Evolutionary conservation across 805 yeast genomes (phyloP), one percentile per base, ranked within the genome.

Genomic region (Candida pini): DNA sequence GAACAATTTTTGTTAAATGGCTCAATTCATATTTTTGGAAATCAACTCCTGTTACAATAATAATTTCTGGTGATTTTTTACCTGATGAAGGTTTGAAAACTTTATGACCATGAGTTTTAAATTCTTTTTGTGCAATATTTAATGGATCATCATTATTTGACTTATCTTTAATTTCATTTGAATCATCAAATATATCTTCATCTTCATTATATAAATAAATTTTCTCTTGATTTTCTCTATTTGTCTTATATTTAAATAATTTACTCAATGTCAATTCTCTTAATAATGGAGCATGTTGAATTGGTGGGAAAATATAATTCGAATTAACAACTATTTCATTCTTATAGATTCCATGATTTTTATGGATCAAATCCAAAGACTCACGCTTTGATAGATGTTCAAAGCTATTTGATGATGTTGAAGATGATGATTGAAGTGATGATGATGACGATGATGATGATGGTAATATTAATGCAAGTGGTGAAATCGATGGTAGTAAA

Each of bases 11-110:
- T 13, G 79, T 75, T 29, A 87, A 64, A 22, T 79, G 75, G 15
- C 71, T 70, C 26, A 71, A 53, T 20, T 78, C 74, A 48, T 76
- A 76, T 36, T 69, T 73, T 34, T 81, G 84, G 48, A 76, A 83
- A 62, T 88, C 95, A 19, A 89, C 63, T 2, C 83, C 80, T 0
- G 94, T 75, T 12, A 89, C 96, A 26, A 89, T 54, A 15, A 89
- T 77, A 17, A 82, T 67, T 35, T 79, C 81, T 7, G 92, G 92
- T 16, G 69, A 60, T 6, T 56, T 54, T 48, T 48, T 53, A 18
- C 54, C 51, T 16, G 52, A 48, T 32, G 56, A 51, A 24, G 61
- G 54, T 34, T 56, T 63, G 52, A 52, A 76, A 10, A 71, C 77
- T 32, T 72, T 61, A 49, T 76, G 78, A 28, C 85, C 88, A 45